Percentiles rank a stretch among this genome's conserved stretches.
Conservation (phyloP, 257 asterid genomes). For the Nicotiana tomentosiformis region DNA sequence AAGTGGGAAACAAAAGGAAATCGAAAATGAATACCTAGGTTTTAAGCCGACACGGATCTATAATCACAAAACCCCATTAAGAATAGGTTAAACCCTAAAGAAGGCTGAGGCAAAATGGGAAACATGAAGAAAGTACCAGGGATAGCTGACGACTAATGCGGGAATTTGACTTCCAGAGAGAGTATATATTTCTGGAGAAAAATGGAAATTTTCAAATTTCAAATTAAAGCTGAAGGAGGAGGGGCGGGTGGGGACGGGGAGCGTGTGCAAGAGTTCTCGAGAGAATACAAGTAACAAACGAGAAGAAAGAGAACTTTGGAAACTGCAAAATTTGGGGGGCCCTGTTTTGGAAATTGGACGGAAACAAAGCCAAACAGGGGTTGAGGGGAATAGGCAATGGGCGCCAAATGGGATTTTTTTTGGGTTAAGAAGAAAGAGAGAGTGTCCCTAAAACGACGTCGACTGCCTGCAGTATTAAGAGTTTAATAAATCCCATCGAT, state of each 20-base stretch:
- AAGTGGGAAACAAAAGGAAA: neutral
- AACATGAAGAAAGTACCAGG: neutral
- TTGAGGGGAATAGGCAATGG: neutral
- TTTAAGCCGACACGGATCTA: neutral
- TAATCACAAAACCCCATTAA: neutral
- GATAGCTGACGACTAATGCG: neutral
- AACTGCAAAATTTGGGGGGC: neutral
- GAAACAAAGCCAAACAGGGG: neutral
- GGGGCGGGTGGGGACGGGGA: too few relatives aligned
- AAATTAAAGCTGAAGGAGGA: neutral
- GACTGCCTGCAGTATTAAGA: too few relatives aligned
- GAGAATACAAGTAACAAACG: neutral
- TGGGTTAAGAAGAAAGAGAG: neutral
- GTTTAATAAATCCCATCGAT: too few relatives aligned
- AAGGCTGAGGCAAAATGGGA: neutral
- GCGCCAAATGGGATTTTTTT: neutral
- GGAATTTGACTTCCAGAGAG: neutral
- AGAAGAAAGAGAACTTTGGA: neutral
- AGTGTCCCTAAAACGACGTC: neutral
- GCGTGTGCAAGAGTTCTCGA: neutral
- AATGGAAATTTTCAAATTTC: neutral
- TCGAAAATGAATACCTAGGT: neutral
- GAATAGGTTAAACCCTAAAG: neutral
- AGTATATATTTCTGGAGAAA: too few relatives aligned
- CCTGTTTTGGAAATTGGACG: neutral